Percentiles rank a stretch among this genome's conserved stretches.
Evolutionary conservation across 2,329 filamentous ascomycete species (phyloP).

Genomic region (Massarina eburnea): DNA sequence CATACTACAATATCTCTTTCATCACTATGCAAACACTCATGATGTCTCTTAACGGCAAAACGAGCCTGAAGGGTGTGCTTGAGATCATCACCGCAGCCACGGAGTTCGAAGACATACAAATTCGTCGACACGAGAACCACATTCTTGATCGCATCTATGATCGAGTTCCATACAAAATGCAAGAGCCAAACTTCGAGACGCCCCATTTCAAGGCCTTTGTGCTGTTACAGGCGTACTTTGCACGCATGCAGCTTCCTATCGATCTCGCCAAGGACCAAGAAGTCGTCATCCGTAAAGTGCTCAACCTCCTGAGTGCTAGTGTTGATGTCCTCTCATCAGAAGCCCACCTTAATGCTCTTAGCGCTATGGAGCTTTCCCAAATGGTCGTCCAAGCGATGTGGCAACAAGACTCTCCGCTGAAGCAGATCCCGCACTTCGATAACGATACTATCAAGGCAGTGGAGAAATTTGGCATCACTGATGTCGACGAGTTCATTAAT

Average conservation of each 20-base stretch:
- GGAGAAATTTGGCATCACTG: conserved; percentile 79
- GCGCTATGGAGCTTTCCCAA: conserved; percentile 98
- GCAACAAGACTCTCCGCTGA: conserved; percentile 94
- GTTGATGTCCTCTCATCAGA: conserved; percentile 96
- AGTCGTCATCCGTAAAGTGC: conserved; percentile 77
- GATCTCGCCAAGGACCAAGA: conserved; percentile 97
- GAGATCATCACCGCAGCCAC: conserved; percentile 97
- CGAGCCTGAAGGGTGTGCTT: conserved; percentile 93
- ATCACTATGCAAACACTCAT: conserved; percentile 99
- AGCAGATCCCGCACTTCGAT: conserved; percentile 95
- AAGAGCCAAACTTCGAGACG: conserved; percentile 81
- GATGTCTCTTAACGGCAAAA: conserved; percentile 81
- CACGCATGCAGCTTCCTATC: conserved; percentile 91
- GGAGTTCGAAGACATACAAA: conserved; percentile 94
- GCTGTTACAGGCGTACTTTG: conserved; percentile 96
- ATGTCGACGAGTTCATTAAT: conserved; percentile 98
- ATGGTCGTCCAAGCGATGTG: conserved; percentile 99
- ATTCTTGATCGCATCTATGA: conserved; percentile 92
- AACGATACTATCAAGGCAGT: conserved; percentile 80
- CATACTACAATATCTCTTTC: conserved; percentile 99
- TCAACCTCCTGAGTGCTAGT: conserved; percentile 85
- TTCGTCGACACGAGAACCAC: conserved; percentile 86
- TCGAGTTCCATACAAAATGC: conserved; percentile 92
- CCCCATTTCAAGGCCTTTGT: conserved; percentile 98
- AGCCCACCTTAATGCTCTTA: conserved; percentile 95